A percentile compares a stretch with the other conserved stretches of the same genome.
Conservation (phyloP, 345 rosid species). For the Balakata baccata region DNA sequence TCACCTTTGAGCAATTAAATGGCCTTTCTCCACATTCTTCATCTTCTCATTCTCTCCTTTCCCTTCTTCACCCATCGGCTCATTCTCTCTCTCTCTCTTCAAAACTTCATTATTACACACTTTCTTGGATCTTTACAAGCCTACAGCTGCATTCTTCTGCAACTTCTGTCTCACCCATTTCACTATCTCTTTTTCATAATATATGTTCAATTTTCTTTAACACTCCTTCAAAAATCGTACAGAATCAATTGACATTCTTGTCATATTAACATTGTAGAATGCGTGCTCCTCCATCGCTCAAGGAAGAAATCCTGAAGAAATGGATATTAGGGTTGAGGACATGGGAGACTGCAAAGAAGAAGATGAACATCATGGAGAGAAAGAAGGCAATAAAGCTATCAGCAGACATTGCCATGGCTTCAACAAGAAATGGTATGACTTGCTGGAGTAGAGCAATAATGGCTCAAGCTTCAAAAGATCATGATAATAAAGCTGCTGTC, state of each 20-base stretch:
- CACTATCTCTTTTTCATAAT: too few relatives aligned
- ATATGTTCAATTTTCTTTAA: too few relatives aligned
- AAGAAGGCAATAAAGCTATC: slow-evolving; percentile 76
- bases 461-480: slow-evolving; percentile 41
- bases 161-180: too few relatives aligned
- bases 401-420: slow-evolving; percentile 86
- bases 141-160: slow-evolving; percentile 29
- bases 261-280: slow-evolving; percentile 25
- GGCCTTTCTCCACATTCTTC: slow-evolving; percentile 39
- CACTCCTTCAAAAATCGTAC: too few relatives aligned
- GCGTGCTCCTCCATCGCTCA: slow-evolving; percentile 47
- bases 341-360: slow-evolving; percentile 37
- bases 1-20: slow-evolving; percentile 54
- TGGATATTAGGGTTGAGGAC: slow-evolving; percentile 65
- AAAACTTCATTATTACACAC: slow-evolving; percentile 9
- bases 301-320: slow-evolving; percentile 66
- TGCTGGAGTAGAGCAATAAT: slow-evolving; percentile 84
- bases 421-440: slow-evolving; percentile 59
- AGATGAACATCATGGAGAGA: slow-evolving; percentile 51
- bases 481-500: slow-evolving; percentile 35
- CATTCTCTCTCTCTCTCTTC: background rate
- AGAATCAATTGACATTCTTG: too few relatives aligned
- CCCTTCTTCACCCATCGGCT: background rate
- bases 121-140: background rate
- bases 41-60: slow-evolving; percentile 24